Conservation (phyloP, 441 rosid species). For the Dalechampia spathulata region DNA sequence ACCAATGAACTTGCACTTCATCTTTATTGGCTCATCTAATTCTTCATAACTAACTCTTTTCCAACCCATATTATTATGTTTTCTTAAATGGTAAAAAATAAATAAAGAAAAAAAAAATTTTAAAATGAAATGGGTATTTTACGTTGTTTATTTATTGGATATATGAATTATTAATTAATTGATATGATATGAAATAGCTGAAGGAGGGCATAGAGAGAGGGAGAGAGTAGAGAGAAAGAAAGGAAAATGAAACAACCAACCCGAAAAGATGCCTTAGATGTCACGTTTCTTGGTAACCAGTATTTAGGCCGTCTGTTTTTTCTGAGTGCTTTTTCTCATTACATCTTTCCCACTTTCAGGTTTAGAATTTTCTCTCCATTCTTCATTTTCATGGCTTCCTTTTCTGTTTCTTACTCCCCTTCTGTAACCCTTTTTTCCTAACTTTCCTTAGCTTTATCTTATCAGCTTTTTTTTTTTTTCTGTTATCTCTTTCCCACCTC, state of each 20-base stretch:
- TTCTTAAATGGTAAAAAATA: too few species aligned
- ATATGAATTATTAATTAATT: too few species aligned
- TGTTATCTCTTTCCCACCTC: constrained; percentile 6
- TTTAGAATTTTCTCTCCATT: neutral
- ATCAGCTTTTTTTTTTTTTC: neutral
- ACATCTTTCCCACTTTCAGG: constrained; percentile 17
- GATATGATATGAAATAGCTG: too few species aligned
- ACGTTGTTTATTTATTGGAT: too few species aligned
- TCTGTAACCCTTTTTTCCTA: constrained; percentile 10
- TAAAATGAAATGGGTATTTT: too few species aligned
- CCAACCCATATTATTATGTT: neutral
- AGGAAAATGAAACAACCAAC: constrained; percentile 26
- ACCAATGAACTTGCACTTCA: constrained; percentile 11
- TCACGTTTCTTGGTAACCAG: constrained; percentile 52
- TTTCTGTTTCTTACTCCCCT: constrained; percentile 15
- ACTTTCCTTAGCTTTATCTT: constrained; percentile 16
- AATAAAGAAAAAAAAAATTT: too few species aligned
- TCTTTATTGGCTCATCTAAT: constrained; percentile 9
- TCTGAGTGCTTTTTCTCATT: constrained; percentile 8
- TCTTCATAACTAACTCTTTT: neutral
- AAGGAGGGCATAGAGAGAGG: too few species aligned
- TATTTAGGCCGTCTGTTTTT: constrained; percentile 37
- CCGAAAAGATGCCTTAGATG: constrained; percentile 35
- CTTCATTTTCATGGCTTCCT: constrained; percentile 25
- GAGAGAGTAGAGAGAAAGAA: neutral